phyloP scores from a whole-genome alignment of 805 yeast species.

The Hemisphaericaspora nanyangensis region DNA sequence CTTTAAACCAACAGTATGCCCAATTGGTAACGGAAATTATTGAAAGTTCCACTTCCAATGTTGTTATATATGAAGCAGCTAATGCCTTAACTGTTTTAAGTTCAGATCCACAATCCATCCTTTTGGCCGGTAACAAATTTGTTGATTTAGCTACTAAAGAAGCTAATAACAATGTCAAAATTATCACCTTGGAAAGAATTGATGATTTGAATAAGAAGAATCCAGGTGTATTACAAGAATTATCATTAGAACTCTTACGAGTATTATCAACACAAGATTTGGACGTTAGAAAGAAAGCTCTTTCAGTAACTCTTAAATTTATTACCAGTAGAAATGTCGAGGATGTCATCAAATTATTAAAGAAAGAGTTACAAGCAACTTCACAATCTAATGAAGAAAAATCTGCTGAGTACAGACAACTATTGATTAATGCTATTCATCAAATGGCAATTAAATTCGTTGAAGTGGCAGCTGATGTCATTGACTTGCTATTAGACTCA shows the following conservation, averaged over 20 bases:
- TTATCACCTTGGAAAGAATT: conserved; percentile 85
- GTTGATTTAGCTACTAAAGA: conserved; percentile 87
- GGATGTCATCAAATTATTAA: conserved; percentile 86
- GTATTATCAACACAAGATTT: conserved; percentile 84
- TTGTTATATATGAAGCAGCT: conserved; percentile 90
- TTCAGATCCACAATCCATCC: conserved; percentile 60
- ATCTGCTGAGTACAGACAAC: conserved; percentile 80
- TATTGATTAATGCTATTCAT: conserved; percentile 84
- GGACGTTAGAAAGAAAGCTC: conserved; percentile 85
- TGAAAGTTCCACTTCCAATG: conserved; percentile 55
- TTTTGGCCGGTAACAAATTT: conserved; percentile 79
- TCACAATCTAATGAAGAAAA: conserved; percentile 72
- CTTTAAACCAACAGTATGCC: conserved; percentile 67
- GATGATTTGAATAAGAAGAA: conserved; percentile 66
- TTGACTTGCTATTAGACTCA: conserved; percentile 81
- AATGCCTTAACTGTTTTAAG: conserved; percentile 66
- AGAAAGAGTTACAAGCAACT: conserved; percentile 82
- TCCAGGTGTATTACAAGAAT: conserved; percentile 81
- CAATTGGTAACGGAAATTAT: conserved; percentile 69
- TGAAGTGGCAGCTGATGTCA: conserved; percentile 89
- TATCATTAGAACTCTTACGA: conserved; percentile 80
- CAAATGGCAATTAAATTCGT: conserved; percentile 81
- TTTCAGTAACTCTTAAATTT: conserved; percentile 76
- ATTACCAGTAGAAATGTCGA: conserved; percentile 87
- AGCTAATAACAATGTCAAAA: conserved; percentile 91